These are phyloP conservation scores for Starmerella floris DNA, from an alignment of 805 yeast genomes.

Conservation along the genomic window DNA sequence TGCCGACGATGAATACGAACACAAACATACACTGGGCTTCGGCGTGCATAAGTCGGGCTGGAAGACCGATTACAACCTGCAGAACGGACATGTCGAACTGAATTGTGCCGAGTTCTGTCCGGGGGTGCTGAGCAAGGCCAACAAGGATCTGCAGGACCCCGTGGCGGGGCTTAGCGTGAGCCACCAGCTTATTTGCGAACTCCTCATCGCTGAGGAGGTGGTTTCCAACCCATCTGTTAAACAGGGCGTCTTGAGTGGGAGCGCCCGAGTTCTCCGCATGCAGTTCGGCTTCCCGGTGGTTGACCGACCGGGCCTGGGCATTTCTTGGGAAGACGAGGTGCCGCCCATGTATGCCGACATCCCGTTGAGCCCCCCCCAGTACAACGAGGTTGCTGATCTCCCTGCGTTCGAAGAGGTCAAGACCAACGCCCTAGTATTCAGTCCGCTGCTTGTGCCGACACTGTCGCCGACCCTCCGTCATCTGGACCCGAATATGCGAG, in stretches of 20 bases:
- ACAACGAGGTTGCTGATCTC: slow-evolving; percentile 30
- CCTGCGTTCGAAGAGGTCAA: slow-evolving; percentile 23
- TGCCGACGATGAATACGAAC: slow-evolving; percentile 35
- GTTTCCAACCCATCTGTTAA: slow-evolving; percentile 21
- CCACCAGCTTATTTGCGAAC: slow-evolving; percentile 70
- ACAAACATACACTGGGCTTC: slow-evolving; percentile 53
- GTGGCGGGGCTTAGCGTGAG: slow-evolving; percentile 61
- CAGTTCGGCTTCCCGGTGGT: slow-evolving; percentile 74
- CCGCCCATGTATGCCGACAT: slow-evolving; percentile 93
- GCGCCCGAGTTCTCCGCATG: slow-evolving; percentile 89
- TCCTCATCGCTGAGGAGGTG: slow-evolving; percentile 84
- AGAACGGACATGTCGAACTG: slow-evolving; percentile 66
- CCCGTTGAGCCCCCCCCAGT: slow-evolving; percentile 77
- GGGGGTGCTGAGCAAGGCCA: slow-evolving; percentile 16
- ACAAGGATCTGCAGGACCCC: slow-evolving; percentile 54
- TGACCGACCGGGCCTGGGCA: slow-evolving; percentile 88
- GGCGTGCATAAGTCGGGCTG: slow-evolving; percentile 86
- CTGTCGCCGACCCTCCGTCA: slow-evolving; percentile 23
- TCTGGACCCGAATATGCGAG: slow-evolving; percentile 20
- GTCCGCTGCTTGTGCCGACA: slow-evolving; percentile 18
- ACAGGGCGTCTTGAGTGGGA: slow-evolving; percentile 51
- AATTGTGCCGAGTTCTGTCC: slow-evolving; percentile 24
- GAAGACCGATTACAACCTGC: slow-evolving; percentile 72
- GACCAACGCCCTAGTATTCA: slow-evolving; percentile 17
- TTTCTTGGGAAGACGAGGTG: slow-evolving; percentile 98